A percentile compares a stretch with the other conserved stretches of the same genome.
phyloP scores from a whole-genome alignment of 83 land plant genomes.

The Picea engelmannii region DNA sequence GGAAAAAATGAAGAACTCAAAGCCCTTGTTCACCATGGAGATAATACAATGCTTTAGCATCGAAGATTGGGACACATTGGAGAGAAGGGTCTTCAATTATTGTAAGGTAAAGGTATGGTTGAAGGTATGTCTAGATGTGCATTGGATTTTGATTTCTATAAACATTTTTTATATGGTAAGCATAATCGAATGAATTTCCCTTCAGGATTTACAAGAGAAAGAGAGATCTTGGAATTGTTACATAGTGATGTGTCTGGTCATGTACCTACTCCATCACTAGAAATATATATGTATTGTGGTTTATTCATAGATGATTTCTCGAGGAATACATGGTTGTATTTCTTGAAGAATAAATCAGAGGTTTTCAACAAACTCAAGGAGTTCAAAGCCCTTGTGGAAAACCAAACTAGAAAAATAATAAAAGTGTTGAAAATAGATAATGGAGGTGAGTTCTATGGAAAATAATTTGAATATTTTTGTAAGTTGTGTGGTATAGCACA shows the following conservation, averaged over 20 bases:
- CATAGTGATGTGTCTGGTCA: neutral
- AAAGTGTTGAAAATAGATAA: neutral
- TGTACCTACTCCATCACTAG: neutral
- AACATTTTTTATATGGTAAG: too few species aligned
- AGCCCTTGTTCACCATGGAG: too few species aligned
- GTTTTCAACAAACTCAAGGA: neutral
- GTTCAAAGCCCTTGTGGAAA: neutral
- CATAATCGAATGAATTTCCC: too few species aligned
- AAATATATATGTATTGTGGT: neutral
- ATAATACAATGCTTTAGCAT: too few species aligned
- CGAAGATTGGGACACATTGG: too few species aligned
- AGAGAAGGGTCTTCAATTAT: too few species aligned
- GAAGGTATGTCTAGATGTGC: too few species aligned
- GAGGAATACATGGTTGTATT: neutral
- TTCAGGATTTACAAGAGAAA: too few species aligned
- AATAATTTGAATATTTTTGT: neutral
- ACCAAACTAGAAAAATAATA: neutral
- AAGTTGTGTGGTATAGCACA: constrained; percentile 1
- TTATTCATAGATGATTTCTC: neutral
- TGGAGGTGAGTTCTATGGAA: neutral
- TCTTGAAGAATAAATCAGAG: neutral
- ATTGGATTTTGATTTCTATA: too few species aligned
- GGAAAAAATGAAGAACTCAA: too few species aligned
- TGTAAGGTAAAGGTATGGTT: too few species aligned
- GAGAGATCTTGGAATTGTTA: neutral